Percentiles rank a stretch among this genome's conserved stretches.
Evolutionary conservation across 2,329 filamentous ascomycete species (phyloP).

Genomic region (Epichloe typhina): DNA sequence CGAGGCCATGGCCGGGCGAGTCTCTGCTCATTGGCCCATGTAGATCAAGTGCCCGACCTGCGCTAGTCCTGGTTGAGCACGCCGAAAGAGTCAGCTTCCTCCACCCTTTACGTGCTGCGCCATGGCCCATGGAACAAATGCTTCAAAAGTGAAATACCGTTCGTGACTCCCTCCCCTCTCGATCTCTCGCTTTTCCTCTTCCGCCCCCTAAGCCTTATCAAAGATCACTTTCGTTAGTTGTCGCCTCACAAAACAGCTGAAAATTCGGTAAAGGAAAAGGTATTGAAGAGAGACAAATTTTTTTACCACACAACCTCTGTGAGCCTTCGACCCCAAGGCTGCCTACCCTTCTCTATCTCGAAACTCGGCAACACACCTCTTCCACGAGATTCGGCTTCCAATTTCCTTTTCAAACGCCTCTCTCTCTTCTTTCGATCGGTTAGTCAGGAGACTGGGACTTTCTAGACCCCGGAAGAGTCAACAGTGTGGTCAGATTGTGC

Average conservation of each 20-base stretch:
- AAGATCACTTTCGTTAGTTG: not conserved
- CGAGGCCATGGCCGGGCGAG: slow-evolving; percentile 4
- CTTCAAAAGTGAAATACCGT: slow-evolving; percentile 21
- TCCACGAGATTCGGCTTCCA: not conserved
- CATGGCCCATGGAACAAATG: slow-evolving; percentile 10
- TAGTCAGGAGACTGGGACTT: not conserved
- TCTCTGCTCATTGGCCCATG: slow-evolving; percentile 15
- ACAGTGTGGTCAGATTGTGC: too few species aligned
- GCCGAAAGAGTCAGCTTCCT: slow-evolving; percentile 29
- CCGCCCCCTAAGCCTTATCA: slow-evolving; percentile 4
- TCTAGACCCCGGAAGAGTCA: not conserved
- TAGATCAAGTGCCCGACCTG: slow-evolving; percentile 1
- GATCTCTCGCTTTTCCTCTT: slow-evolving; percentile 7
- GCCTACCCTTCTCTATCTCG: not conserved
- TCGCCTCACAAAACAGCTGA: not conserved
- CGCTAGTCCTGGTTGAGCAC: slow-evolving; percentile 28
- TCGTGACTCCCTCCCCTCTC: slow-evolving; percentile 18
- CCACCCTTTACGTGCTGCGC: slow-evolving; percentile 17
- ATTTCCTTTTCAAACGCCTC: not conserved
- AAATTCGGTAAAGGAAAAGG: not conserved
- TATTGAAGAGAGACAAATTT: not conserved
- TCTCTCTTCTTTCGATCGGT: not conserved
- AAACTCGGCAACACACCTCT: not conserved
- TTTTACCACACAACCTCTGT: not conserved
- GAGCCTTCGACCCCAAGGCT: not conserved